Percentiles rank a stretch among this genome's conserved stretches.
phyloP scores from a whole-genome alignment of 306 rosid species.

The Sindora glabra region DNA sequence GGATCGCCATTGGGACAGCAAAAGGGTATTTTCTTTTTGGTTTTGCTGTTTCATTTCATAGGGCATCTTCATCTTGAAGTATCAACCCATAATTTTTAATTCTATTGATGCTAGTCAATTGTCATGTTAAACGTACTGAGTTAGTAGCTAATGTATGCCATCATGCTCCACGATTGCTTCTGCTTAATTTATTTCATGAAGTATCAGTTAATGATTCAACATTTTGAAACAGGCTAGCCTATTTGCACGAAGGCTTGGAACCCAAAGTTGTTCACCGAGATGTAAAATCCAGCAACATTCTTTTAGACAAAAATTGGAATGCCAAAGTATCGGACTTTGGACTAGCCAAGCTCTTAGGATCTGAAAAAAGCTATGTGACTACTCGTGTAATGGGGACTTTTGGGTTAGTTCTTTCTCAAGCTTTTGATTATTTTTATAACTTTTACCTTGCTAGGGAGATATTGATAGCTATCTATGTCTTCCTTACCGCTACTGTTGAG shows the following conservation, averaged over 20 bases:
- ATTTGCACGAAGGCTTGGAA: slow-evolving; percentile 94
- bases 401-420: slow-evolving; percentile 42
- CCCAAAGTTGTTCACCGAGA: slow-evolving; percentile 99
- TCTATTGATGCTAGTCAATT: background rate
- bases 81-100: too few relatives aligned
- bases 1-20: slow-evolving; percentile 78
- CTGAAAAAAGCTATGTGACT: slow-evolving; percentile 77
- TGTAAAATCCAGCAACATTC: slow-evolving; percentile 90
- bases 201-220: slow-evolving; percentile 1
- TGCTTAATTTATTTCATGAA: background rate
- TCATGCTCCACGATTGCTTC: slow-evolving; percentile 5
- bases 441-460: background rate
- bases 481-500: slow-evolving; percentile 8
- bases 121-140: background rate
- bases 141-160: background rate
- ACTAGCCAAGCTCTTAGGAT: slow-evolving; percentile 86
- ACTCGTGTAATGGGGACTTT: slow-evolving; percentile 99
- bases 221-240: slow-evolving; percentile 60
- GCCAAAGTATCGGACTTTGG: slow-evolving; percentile 95
- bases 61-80: background rate
- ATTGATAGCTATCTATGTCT: background rate
- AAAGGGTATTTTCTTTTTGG: slow-evolving; percentile 58
- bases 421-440: background rate
- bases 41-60: slow-evolving; percentile 1
- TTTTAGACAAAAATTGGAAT: slow-evolving; percentile 83